Evolutionary conservation across 2,329 filamentous ascomycete genomes (phyloP), one percentile per base, ranked within the genome.

Genomic region (Claviceps fusiformis): DNA sequence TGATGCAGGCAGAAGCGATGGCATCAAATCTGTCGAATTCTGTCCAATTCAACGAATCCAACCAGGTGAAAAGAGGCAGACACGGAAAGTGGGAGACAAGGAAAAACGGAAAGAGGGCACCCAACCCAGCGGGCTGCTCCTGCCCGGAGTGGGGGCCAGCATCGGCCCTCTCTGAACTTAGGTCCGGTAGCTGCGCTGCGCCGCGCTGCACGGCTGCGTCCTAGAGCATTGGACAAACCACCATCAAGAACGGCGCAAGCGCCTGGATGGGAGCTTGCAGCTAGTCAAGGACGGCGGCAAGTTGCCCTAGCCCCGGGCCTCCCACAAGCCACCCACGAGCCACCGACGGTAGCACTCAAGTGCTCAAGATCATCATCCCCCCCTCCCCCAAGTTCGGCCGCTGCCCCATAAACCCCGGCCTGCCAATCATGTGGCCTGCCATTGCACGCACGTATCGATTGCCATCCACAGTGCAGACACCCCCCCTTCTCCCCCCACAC

Each of bases 381-480:
- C 46, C 46, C 17, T 47, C 45, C n/a, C n/a, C n/a, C n/a, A n/a
- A 8, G 8, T 47, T 19, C 24, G 45, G 31, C 24, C 24, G 45
- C 13, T 8, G 45, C 27, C 45, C 45, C 45, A 17, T 13, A 15
- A 17, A 1, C 58, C 49, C 57, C 46, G 44, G 57, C 33, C 58
- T 59, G 59, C 67, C 67, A 69, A 69, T 69, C 64, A 67, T 64
- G 63, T 67, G 63, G 59, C 61, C 60, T 59, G 60, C 58, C 57
- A 56, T 54, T 53, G n/a, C n/a, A n/a, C n/a, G 35, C 54, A 59
- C 59, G 57, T 57, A 59, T 59, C 58, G 52, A 60, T 55, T 57
- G 53, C 54, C 55, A 54, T 60, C 59, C 58, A 45, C 41, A 44
- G 15, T 37, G 5, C 35, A 3, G 5, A 11, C 19, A 9, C 10